Conservation (phyloP, 257 asterid genomes). For the Nicotiana attenuata region DNA sequence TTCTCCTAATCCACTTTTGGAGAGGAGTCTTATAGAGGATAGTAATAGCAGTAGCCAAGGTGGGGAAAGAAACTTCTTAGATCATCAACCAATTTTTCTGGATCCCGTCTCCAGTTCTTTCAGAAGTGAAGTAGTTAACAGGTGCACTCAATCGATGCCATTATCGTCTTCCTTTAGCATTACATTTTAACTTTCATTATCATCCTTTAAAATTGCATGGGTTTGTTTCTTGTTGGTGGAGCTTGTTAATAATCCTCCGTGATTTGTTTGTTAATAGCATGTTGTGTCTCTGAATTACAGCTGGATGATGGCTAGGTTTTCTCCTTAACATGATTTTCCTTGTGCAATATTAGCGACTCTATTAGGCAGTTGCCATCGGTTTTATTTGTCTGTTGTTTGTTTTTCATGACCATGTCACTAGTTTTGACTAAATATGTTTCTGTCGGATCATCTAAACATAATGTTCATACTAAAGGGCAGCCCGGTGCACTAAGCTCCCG, state of each 20-base stretch:
- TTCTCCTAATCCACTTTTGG: slow-evolving; percentile 25
- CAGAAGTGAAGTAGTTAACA: slow-evolving; percentile 45
- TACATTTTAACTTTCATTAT: neutral
- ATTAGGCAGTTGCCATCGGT: neutral
- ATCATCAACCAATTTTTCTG: slow-evolving; percentile 26
- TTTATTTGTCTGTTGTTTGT: neutral
- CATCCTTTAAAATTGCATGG: neutral
- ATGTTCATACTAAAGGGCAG: neutral
- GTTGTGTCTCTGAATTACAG: neutral
- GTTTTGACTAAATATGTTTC: neutral
- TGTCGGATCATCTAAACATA: neutral
- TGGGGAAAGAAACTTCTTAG: slow-evolving; percentile 30
- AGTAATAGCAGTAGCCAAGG: slow-evolving; percentile 23
- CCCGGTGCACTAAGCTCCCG: too few relatives aligned
- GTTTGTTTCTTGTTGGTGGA: neutral
- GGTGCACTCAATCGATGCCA: slow-evolving; percentile 28
- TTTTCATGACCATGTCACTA: neutral
- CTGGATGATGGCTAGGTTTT: neutral
- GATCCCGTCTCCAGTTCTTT: slow-evolving; percentile 45
- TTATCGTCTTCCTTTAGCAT: neutral
- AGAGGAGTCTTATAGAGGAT: slow-evolving; percentile 24
- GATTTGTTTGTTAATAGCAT: too few relatives aligned
- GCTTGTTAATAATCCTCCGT: neutral
- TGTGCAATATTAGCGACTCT: neutral
- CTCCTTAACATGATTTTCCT: neutral